Percentiles rank a stretch among this genome's conserved stretches.
phyloP scores from a whole-genome alignment of 129 eudicot genomes.

The Tanacetum coccineum region DNA sequence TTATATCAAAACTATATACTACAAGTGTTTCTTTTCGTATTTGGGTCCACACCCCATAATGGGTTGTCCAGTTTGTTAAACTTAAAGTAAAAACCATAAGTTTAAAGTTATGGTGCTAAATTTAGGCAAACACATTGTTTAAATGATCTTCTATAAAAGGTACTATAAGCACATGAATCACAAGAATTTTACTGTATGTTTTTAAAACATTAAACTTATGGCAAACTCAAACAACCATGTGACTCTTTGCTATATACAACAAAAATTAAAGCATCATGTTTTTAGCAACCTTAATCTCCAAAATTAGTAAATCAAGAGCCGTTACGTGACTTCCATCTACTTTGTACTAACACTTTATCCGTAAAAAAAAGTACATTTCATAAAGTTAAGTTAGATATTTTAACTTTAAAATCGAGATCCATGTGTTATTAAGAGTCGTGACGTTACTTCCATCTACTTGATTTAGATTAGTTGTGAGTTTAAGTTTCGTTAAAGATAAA shows the following conservation, averaged over 20 bases:
- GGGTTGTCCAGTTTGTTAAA: background rate
- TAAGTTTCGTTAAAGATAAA: too few relatives aligned
- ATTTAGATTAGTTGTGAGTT: too few relatives aligned
- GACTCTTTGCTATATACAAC: background rate
- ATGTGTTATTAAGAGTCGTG: constrained; percentile 3
- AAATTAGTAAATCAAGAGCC: constrained; percentile 13
- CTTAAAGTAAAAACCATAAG: background rate
- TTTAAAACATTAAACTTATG: background rate
- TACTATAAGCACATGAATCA: background rate
- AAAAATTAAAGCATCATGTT: background rate
- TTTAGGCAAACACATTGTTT: background rate
- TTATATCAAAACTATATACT: background rate
- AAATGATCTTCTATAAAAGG: background rate
- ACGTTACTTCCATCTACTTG: constrained; percentile 22
- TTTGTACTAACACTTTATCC: constrained; percentile 13
- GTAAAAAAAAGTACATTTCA: background rate
- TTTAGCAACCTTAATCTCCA: background rate
- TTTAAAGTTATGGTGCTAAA: too few relatives aligned
- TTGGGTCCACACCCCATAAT: constrained; percentile 10
- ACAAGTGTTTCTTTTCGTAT: background rate
- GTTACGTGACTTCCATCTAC: constrained; percentile 20
- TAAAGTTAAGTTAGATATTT: background rate
- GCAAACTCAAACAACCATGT: constrained; percentile 1
- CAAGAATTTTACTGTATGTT: too few relatives aligned
- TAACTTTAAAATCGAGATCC: too few relatives aligned